These are phyloP conservation scores for Dactylellina haptotyla DNA, from an alignment of 2,329 filamentous ascomycete genomes.

Conservation along the genomic window DNA sequence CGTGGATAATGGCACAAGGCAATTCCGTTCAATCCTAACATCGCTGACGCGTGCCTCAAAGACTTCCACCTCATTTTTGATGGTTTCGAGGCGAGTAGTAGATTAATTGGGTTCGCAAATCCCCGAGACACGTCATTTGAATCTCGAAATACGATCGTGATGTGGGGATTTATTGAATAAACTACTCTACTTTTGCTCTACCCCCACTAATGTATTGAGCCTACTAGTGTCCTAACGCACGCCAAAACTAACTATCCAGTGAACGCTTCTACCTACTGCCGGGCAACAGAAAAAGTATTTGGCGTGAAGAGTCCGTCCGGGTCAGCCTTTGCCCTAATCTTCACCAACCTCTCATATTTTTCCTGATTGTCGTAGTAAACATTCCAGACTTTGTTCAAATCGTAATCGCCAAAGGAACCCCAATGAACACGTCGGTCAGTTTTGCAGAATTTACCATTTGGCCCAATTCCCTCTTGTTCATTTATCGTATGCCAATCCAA, in stretches of 20 bases:
- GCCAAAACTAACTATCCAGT: too few species aligned
- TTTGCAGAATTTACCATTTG: conserved; percentile 60
- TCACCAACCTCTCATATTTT: conserved; percentile 60
- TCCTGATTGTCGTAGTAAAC: conserved; percentile 61
- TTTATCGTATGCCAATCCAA: conserved; percentile 64
- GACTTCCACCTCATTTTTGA: not conserved
- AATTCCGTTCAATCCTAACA: too few species aligned
- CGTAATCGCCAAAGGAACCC: conserved; percentile 62
- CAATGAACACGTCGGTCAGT: conserved; percentile 62
- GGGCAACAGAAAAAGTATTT: conserved; percentile 59
- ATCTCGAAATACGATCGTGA: too few species aligned
- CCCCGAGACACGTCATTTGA: too few species aligned
- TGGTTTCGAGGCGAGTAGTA: not conserved
- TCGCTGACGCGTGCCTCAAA: not conserved
- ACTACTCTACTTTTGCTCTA: too few species aligned
- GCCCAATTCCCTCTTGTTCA: conserved; percentile 58
- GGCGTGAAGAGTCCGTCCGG: conserved; percentile 62
- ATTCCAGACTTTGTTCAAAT: conserved; percentile 60
- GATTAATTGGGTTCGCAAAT: not conserved
- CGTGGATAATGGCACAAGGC: too few species aligned
- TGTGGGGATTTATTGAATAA: too few species aligned
- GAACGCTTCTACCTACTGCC: too few species aligned
- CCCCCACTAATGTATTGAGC: too few species aligned
- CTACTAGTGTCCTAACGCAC: too few species aligned
- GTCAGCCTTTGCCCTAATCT: conserved; percentile 59